These are phyloP conservation scores for Ogataea naganishii DNA, from an alignment of 805 yeast species.

Conservation along the genomic window DNA sequence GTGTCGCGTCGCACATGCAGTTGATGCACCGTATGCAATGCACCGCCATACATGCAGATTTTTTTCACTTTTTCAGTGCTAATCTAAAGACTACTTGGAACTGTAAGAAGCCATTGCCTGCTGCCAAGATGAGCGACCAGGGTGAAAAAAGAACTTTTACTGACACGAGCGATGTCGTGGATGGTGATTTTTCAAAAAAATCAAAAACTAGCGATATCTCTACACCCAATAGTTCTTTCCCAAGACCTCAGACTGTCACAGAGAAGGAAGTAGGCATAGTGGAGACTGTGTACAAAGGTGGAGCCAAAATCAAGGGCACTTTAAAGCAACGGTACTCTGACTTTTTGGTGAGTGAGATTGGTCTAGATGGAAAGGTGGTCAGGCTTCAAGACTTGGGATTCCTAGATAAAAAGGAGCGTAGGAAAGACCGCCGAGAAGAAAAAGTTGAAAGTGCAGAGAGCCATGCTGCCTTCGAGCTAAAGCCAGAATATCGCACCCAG, in stretches of 20 bases:
- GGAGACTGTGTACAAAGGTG: constrained; percentile 44
- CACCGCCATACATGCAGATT: too few relatives aligned
- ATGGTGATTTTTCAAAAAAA: too few relatives aligned
- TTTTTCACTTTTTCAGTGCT: too few relatives aligned
- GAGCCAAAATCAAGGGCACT: constrained; percentile 65
- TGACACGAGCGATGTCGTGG: too few relatives aligned
- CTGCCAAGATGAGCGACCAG: too few relatives aligned
- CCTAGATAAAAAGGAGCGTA: constrained; percentile 39
- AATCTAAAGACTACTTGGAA: too few relatives aligned
- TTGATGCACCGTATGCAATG: too few relatives aligned
- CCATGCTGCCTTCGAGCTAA: constrained; percentile 27
- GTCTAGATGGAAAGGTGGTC: constrained; percentile 55
- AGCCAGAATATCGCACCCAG: constrained; percentile 35
- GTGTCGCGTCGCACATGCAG: too few relatives aligned
- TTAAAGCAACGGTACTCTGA: constrained; percentile 89
- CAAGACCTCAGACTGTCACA: constrained; percentile 38
- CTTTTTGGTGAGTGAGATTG: constrained; percentile 88
- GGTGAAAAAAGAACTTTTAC: too few relatives aligned
- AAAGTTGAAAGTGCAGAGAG: constrained; percentile 15
- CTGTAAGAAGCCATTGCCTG: too few relatives aligned
- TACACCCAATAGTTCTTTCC: too few relatives aligned
- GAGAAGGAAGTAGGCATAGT: constrained; percentile 88
- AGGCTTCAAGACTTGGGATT: constrained; percentile 72
- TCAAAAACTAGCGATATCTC: too few relatives aligned
- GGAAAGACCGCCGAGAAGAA: constrained; percentile 33